Conservation (phyloP, 1,139 yeast genomes). For the Yamadazyma sp. region DNA sequence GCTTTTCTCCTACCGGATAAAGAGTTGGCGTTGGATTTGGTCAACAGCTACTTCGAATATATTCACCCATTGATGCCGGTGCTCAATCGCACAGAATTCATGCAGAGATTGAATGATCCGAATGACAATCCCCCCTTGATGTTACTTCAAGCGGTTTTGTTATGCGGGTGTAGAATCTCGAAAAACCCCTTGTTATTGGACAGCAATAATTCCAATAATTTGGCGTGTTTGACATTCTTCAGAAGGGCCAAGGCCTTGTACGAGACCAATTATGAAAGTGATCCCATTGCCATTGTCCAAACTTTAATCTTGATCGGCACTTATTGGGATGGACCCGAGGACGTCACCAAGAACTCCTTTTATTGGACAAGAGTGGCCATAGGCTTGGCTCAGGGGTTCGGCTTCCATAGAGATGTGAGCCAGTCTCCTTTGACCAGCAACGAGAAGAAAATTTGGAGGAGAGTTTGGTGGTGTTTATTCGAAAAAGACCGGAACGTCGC, state of each 20-base stretch:
- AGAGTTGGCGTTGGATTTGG: conserved; percentile 60
- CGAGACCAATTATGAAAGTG: conserved; percentile 72
- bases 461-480: conserved; percentile 82
- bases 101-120: conserved; percentile 57
- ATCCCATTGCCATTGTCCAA: conserved; percentile 65
- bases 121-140: conserved; percentile 66
- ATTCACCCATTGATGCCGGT: conserved; percentile 75
- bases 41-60: conserved; percentile 62
- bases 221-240: conserved; percentile 66
- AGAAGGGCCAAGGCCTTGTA: conserved; percentile 76
- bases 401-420: conserved; percentile 61
- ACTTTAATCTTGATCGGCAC: conserved; percentile 65
- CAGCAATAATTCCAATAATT: conserved; percentile 52
- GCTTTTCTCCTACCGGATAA: conserved; percentile 69
- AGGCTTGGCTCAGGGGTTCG: conserved; percentile 76
- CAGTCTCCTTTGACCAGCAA: conserved; percentile 29
- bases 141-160: conserved; percentile 65
- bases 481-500: conserved; percentile 71
- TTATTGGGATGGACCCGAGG: conserved; percentile 81
- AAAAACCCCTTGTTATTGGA: conserved; percentile 58
- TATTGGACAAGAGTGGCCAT: conserved; percentile 80
- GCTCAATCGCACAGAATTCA: conserved; percentile 63
- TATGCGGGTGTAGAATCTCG: conserved; percentile 69
- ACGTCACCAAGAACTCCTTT: conserved; percentile 69
- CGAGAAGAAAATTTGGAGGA: conserved; percentile 62